Evolutionary conservation across 768 basidiomycete species (phyloP).

Genomic region (Termitomyces sp.): DNA sequence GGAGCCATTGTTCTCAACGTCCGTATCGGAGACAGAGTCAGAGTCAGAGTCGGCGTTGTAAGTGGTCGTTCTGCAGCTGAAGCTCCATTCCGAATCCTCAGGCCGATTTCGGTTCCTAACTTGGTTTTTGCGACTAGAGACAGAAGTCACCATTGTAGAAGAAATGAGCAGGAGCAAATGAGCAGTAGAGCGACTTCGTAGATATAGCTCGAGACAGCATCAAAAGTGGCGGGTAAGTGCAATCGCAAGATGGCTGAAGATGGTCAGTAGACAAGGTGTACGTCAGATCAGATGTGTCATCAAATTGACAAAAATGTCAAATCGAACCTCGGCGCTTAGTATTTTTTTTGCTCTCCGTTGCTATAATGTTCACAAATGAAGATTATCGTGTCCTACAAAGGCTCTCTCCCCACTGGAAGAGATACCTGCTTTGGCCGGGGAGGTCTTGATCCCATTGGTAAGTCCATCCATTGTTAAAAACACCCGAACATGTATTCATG

Average conservation of each 20-base stretch:
- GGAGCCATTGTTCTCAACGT: slow-evolving; percentile 19
- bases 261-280: no score
- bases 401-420: no score
- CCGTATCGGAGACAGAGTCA: slow-evolving; percentile 18
- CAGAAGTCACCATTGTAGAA: neutral
- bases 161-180: neutral
- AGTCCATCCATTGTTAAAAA: neutral
- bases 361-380: no score
- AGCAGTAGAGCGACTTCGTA: neutral
- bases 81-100: slow-evolving; percentile 31
- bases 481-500: neutral
- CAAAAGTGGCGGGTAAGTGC: no score
- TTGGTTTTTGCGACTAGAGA: no score
- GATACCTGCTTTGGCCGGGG: slow-evolving; percentile 27
- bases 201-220: no score
- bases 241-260: no score
- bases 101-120: neutral
- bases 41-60: slow-evolving; percentile 19
- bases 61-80: slow-evolving; percentile 28
- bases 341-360: no score
- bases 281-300: no score
- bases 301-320: no score
- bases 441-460: neutral
- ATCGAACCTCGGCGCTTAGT: no score
- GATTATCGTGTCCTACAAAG: no score